phyloP scores from a whole-genome alignment of 106 monocot genomes.

The Dioscorea dumetorum region DNA sequence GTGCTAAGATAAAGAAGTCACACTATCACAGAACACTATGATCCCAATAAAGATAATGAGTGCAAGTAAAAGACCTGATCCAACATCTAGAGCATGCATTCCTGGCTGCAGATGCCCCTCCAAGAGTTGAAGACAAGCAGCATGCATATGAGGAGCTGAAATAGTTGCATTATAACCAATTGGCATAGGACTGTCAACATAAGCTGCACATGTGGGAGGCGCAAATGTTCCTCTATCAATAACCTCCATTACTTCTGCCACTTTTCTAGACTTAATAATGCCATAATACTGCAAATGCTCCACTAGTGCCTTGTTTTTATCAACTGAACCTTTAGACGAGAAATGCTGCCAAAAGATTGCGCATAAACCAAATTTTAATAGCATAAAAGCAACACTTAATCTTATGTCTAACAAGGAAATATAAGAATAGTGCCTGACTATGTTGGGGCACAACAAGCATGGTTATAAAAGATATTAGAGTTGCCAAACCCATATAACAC shows the following conservation, averaged over 20 bases:
- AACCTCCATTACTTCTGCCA: slow-evolving; percentile 71
- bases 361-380: too few species aligned
- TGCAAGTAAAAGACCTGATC: slow-evolving; percentile 54
- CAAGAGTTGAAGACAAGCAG: slow-evolving; percentile 72
- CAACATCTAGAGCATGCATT: slow-evolving; percentile 82
- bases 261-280: slow-evolving; percentile 51
- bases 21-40: neutral
- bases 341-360: slow-evolving; percentile 13
- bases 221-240: slow-evolving; percentile 81
- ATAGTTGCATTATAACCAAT: slow-evolving; percentile 96
- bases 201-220: slow-evolving; percentile 34
- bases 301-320: slow-evolving; percentile 65
- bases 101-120: slow-evolving; percentile 75
- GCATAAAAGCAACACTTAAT: too few species aligned
- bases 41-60: neutral
- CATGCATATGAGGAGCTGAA: slow-evolving; percentile 98
- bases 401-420: too few species aligned
- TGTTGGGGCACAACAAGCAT: too few species aligned
- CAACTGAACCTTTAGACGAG: slow-evolving; percentile 43
- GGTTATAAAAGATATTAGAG: too few species aligned
- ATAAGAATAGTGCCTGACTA: too few species aligned
- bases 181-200: slow-evolving; percentile 75
- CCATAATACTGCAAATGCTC: slow-evolving; percentile 61
- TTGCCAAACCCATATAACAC: too few species aligned
- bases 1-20: too few species aligned